Conservation (phyloP, 2,329 filamentous ascomycete genomes). For the Monilinia aucupariae region DNA sequence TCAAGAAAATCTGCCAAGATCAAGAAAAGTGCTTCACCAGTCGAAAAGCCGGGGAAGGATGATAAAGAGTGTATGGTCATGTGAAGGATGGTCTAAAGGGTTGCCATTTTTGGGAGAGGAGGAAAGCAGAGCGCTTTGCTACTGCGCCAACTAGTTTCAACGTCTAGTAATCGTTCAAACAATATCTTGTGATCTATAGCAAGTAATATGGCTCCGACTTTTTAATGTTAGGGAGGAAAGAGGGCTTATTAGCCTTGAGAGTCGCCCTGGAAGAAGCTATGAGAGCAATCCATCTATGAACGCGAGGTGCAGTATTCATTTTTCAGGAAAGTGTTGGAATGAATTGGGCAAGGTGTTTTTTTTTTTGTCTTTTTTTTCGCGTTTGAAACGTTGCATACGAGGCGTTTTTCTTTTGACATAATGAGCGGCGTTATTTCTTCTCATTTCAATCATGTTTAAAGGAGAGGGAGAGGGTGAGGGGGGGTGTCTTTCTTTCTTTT, state of each 20-base stretch:
- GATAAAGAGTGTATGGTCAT: constrained; percentile 32
- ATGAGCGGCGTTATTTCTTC: constrained; percentile 5
- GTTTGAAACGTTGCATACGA: constrained; percentile 5
- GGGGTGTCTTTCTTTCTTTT: not conserved
- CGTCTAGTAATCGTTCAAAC: not conserved
- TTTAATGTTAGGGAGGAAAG: not conserved
- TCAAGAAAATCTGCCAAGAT: constrained; percentile 29
- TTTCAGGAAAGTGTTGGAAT: constrained; percentile 1
- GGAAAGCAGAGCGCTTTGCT: not conserved
- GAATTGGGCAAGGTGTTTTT: not conserved
- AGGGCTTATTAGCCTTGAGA: not conserved
- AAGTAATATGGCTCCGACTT: not conserved
- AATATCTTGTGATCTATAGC: not conserved
- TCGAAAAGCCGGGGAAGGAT: constrained; percentile 25
- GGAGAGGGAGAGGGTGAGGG: not conserved
- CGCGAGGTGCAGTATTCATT: not conserved
- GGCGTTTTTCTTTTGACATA: not conserved
- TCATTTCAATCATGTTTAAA: not conserved
- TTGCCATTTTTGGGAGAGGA: not conserved
- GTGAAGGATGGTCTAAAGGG: constrained; percentile 17
- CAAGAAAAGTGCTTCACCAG: constrained; percentile 27
- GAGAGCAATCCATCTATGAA: not conserved
- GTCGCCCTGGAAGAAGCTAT: not conserved
- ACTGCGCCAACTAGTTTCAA: not conserved
- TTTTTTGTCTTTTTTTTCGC: not conserved